Base-by-base conservation (phyloP, 257 asterid species). In the Lantana camara region DNA sequence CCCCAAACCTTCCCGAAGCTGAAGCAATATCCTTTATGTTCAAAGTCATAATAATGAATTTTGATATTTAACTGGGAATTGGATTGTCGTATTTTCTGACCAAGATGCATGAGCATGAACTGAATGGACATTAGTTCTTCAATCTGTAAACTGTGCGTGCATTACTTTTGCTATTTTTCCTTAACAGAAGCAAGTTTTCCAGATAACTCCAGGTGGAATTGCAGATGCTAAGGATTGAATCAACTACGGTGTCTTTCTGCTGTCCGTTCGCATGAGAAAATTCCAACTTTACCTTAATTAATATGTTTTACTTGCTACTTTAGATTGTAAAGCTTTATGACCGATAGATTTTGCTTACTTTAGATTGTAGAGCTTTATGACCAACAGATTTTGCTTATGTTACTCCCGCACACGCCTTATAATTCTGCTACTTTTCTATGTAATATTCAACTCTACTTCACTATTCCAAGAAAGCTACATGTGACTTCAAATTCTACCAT, bases 21-120 rank as follows among this genome's bases (percentile, higher is more conserved):
- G 99, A 93, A 90, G 99, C 99, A 48, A 88, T 94, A 94, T 90
- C 96, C 99, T 87, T 87, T 42, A 23, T 51, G n/a, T n/a, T n/a
- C n/a, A n/a, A n/a, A n/a, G n/a, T n/a, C n/a, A n/a, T n/a, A n/a
- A n/a, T n/a, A n/a, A n/a, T n/a, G n/a, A n/a, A n/a, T n/a, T n/a
- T n/a, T n/a, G n/a, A n/a, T n/a, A n/a, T n/a, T n/a, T n/a, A n/a
- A n/a, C n/a, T n/a, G n/a, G n/a, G n/a, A n/a, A n/a, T n/a, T n/a
- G n/a, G n/a, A n/a, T n/a, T n/a, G n/a, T n/a, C n/a, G n/a, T n/a
- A n/a, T n/a, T n/a, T n/a, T 44, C 51, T 1, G 5, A 9, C 12
- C n/a, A 47, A 20, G 14, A 17, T 7, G 14, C 27, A 47, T 7
- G 20, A 19, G 29, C 53, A 19, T 47, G 24, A 47, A 47, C 20